Percentiles rank a stretch among this genome's conserved stretches.
phyloP scores from a whole-genome alignment of 495 filamentous ascomycete genomes.

The Diplogelasinospora grovesii region DNA sequence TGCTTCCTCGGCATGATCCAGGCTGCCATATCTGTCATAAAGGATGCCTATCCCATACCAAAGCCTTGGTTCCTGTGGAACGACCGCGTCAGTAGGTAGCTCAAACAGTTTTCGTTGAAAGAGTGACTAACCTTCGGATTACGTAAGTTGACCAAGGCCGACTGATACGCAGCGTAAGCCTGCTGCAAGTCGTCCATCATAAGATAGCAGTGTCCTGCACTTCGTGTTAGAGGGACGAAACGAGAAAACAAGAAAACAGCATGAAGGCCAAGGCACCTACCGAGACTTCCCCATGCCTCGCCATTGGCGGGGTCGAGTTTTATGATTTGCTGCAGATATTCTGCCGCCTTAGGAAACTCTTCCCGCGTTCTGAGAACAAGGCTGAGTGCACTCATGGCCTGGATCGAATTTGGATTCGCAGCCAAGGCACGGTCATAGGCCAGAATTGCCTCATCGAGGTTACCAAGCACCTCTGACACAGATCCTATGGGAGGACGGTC shows the following conservation, averaged over 20 bases:
- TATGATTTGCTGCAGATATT: constrained; percentile 85
- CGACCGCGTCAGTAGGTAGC: constrained; percentile 8
- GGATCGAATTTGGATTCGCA: constrained; percentile 82
- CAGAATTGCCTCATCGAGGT: constrained; percentile 77
- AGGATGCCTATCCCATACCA: constrained; percentile 99
- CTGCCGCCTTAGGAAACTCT: constrained; percentile 88
- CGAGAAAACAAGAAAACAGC: background rate
- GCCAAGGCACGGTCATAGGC: constrained; percentile 85
- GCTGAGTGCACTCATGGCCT: constrained; percentile 91
- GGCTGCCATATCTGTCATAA: constrained; percentile 93
- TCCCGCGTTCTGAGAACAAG: constrained; percentile 85
- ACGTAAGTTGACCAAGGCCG: constrained; percentile 83
- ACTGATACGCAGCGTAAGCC: constrained; percentile 96
- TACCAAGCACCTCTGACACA: constrained; percentile 80
- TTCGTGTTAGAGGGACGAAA: background rate
- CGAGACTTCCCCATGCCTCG: constrained; percentile 93
- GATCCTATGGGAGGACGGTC: constrained; percentile 54
- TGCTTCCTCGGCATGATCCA: constrained; percentile 96
- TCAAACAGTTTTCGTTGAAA: background rate
- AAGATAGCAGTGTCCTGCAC: constrained; percentile 89
- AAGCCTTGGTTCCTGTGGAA: constrained; percentile 90
- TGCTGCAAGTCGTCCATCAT: constrained; percentile 99
- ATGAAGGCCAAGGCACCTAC: constrained; percentile 38
- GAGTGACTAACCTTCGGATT: constrained; percentile 75
- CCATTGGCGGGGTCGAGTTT: constrained; percentile 85